Percentiles rank a stretch among this genome's conserved stretches.
Conservation (phyloP, 1,284 basidiomycete genomes). For the Tranzscheliella williamsii region DNA sequence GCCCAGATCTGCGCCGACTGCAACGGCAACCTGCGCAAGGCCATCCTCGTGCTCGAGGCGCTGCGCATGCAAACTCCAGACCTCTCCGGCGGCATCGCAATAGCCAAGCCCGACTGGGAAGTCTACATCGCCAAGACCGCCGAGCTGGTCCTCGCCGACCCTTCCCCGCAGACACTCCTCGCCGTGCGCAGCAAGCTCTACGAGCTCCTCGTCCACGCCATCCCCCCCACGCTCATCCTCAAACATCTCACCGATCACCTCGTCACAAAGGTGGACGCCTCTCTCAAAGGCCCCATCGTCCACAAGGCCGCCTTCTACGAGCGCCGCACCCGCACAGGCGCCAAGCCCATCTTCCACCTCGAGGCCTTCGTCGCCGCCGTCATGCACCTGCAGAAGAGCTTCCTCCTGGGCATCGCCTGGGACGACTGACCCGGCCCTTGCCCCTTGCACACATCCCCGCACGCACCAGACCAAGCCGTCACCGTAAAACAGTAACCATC, state of each 20-base stretch:
- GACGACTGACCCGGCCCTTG: slow-evolving; percentile 14
- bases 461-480: too few species aligned
- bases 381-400: slow-evolving; percentile 58
- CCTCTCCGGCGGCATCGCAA: slow-evolving; percentile 70
- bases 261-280: slow-evolving; percentile 78
- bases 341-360: slow-evolving; percentile 58
- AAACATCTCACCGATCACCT: slow-evolving; percentile 71
- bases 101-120: slow-evolving; percentile 95
- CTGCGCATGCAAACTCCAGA: slow-evolving; percentile 73
- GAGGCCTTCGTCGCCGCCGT: slow-evolving; percentile 59
- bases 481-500: too few species aligned
- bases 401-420: slow-evolving; percentile 45
- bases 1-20: slow-evolving; percentile 77
- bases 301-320: slow-evolving; percentile 78
- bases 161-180: slow-evolving; percentile 86
- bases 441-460: background rate
- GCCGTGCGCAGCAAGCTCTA: slow-evolving; percentile 91
- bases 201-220: slow-evolving; percentile 93
- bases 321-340: slow-evolving; percentile 49
- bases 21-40: slow-evolving; percentile 90
- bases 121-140: slow-evolving; percentile 92
- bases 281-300: slow-evolving; percentile 44
- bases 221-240: slow-evolving; percentile 75
- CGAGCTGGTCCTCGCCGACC: slow-evolving; percentile 89
- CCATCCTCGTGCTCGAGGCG: slow-evolving; percentile 89